A percentile compares a stretch with the other conserved stretches of the same genome.
Evolutionary conservation across 371 early-diverging fungal species (phyloP).

Genomic region (Apophysomyces elegans): DNA sequence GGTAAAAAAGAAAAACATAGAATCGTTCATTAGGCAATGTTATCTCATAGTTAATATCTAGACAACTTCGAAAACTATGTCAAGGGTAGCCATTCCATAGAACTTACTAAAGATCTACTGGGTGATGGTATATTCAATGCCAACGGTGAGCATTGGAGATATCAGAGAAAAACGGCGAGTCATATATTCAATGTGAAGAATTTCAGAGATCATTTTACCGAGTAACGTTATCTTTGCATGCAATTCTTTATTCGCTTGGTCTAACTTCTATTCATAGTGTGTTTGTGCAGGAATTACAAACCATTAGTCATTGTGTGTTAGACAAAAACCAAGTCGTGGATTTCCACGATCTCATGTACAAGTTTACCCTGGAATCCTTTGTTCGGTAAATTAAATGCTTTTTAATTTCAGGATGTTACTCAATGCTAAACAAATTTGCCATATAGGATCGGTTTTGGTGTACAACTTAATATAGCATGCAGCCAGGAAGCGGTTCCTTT

Average conservation of each 20-base stretch:
- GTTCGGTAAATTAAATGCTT: conserved; percentile 36
- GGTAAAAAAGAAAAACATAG: conserved; percentile 16
- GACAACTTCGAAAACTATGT: conserved; percentile 51
- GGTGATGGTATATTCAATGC: conserved; percentile 63
- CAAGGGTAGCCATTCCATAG: conserved; percentile 39
- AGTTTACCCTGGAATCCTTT: conserved; percentile 63
- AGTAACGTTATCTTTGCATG: conserved; percentile 21
- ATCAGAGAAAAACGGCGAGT: conserved; percentile 70
- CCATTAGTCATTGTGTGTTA: background rate
- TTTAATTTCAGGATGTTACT: background rate
- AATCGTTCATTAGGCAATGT: no score
- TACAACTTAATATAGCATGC: background rate
- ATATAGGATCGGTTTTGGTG: background rate
- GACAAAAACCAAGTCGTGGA: conserved; percentile 26
- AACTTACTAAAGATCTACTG: conserved; percentile 29
- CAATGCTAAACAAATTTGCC: background rate
- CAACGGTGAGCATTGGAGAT: conserved; percentile 68
- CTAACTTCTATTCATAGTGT: background rate
- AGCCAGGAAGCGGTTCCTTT: background rate
- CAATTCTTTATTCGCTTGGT: background rate
- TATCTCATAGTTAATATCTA: conserved; percentile 7
- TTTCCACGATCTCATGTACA: conserved; percentile 49
- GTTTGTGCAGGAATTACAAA: background rate
- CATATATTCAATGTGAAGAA: conserved; percentile 76
- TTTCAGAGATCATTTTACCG: conserved; percentile 68